These are phyloP conservation scores for Inga leiocalycina DNA, from an alignment of 306 rosid species.

Conservation along the genomic window DNA sequence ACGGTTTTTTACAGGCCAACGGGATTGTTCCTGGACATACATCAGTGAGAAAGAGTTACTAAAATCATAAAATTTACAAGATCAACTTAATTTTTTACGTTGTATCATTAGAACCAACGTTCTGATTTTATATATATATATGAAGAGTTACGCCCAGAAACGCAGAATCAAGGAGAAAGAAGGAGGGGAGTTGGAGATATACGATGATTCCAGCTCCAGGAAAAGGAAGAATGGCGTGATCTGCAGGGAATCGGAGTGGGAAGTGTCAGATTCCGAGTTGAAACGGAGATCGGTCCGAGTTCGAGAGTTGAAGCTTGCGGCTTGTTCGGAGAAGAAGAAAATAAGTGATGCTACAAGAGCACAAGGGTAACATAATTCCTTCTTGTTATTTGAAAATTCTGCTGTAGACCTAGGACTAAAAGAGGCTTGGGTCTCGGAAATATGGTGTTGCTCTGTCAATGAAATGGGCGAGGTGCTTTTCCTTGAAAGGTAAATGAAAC, in stretches of 20 bases:
- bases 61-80: too few relatives aligned
- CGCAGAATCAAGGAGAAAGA: conserved; percentile 1
- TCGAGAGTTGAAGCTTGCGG: background rate
- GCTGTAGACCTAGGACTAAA: too few relatives aligned
- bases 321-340: conserved; percentile 7
- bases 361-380: background rate
- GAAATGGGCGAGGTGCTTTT: too few relatives aligned
- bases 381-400: background rate
- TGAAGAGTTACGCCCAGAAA: conserved; percentile 18
- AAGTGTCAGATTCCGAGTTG: conserved; percentile 27
- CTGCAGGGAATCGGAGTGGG: conserved; percentile 23
- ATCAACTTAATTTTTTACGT: too few relatives aligned
- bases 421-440: too few relatives aligned
- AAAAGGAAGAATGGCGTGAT: conserved; percentile 25
- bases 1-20: too few relatives aligned
- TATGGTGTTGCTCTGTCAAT: too few relatives aligned
- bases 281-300: conserved; percentile 21
- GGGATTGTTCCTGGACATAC: too few relatives aligned
- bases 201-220: conserved; percentile 6
- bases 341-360: background rate
- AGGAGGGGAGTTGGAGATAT: background rate
- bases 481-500: background rate
- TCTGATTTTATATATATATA: too few relatives aligned
- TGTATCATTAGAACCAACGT: too few relatives aligned
- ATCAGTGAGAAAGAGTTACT: too few relatives aligned